A percentile compares a stretch with the other conserved stretches of the same genome.
Conservation (phyloP, 2,329 filamentous ascomycete species). For the Leptodontidium sp. region DNA sequence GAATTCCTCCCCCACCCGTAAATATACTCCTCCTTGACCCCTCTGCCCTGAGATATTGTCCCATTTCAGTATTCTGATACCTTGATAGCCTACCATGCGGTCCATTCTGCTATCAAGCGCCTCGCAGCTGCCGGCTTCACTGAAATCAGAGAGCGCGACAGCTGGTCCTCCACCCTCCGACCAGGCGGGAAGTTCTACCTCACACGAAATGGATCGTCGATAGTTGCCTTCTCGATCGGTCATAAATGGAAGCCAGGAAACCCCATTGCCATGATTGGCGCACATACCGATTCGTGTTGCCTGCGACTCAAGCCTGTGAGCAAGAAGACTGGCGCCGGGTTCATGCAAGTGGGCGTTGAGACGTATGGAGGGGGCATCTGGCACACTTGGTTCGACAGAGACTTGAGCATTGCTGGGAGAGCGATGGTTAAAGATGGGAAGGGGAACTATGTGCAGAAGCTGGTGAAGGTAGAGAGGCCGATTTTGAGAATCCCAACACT, state of each 20-base stretch:
- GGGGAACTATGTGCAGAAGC: constrained; percentile 79
- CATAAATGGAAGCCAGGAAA: constrained; percentile 91
- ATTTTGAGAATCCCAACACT: constrained; percentile 92
- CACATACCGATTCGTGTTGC: constrained; percentile 94
- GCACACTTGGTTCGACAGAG: constrained; percentile 98
- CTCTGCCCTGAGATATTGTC: constrained; percentile 1
- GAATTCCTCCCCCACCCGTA: constrained; percentile 93
- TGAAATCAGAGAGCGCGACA: constrained; percentile 88
- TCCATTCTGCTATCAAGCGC: constrained; percentile 77
- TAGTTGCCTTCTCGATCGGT: constrained; percentile 92
- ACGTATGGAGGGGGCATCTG: constrained; percentile 96
- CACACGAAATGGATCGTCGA: constrained; percentile 90
- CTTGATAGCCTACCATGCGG: constrained; percentile 88
- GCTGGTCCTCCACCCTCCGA: constrained; percentile 80
- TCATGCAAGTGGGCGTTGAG: constrained; percentile 94
- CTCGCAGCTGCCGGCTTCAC: constrained; percentile 86
- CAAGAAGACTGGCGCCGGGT: constrained; percentile 86
- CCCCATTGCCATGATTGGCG: constrained; percentile 90
- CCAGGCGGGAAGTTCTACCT: constrained; percentile 96
- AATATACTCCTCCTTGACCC: constrained; percentile 45
- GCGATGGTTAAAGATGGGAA: constrained; percentile 80
- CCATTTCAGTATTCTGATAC: constrained; percentile 13
- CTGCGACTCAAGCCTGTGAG: constrained; percentile 94
- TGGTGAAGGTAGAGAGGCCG: constrained; percentile 90
- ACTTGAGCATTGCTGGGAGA: constrained; percentile 88